phyloP scores from a whole-genome alignment of 805 yeast species.

The Isabelozyma rhagii region DNA sequence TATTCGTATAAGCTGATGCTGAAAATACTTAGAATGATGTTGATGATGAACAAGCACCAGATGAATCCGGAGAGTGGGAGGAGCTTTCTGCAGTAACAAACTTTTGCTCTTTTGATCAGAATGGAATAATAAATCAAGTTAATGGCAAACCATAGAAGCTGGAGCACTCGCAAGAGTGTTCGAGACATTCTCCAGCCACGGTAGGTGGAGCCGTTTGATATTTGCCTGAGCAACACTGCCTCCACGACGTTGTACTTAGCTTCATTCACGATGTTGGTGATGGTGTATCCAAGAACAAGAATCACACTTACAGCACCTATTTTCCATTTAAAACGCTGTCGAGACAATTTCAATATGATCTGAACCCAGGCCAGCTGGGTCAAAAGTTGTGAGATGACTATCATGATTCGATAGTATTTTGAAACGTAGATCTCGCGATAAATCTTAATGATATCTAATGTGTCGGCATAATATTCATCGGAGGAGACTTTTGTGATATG shows the following conservation, averaged over 20 bases:
- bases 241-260: slow-evolving; percentile 1
- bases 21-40: slow-evolving; percentile 27
- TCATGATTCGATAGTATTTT: slow-evolving; percentile 33
- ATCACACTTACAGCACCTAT: slow-evolving; percentile 27
- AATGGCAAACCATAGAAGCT: slow-evolving; percentile 26
- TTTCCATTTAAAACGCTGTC: slow-evolving; percentile 22
- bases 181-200: slow-evolving; percentile 22
- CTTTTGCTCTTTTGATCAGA: slow-evolving; percentile 31
- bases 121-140: slow-evolving; percentile 38
- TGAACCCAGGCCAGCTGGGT: slow-evolving; percentile 56
- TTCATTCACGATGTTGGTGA: slow-evolving; percentile 12
- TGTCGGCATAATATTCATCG: slow-evolving; percentile 49
- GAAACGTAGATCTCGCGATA: slow-evolving; percentile 35
- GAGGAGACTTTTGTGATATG: slow-evolving; percentile 45
- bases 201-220: not conserved
- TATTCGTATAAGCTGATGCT: slow-evolving; percentile 20
- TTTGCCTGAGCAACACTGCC: not conserved
- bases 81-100: slow-evolving; percentile 45
- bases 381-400: slow-evolving; percentile 41
- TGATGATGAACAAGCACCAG: slow-evolving; percentile 37
- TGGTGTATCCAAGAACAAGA: slow-evolving; percentile 21
- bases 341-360: slow-evolving; percentile 38
- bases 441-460: slow-evolving; percentile 49
- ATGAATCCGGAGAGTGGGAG: slow-evolving; percentile 49
- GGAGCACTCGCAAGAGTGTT: slow-evolving; percentile 23